Conservation (phyloP, 2,329 filamentous ascomycete genomes). For the Fusarium agapanthi region DNA sequence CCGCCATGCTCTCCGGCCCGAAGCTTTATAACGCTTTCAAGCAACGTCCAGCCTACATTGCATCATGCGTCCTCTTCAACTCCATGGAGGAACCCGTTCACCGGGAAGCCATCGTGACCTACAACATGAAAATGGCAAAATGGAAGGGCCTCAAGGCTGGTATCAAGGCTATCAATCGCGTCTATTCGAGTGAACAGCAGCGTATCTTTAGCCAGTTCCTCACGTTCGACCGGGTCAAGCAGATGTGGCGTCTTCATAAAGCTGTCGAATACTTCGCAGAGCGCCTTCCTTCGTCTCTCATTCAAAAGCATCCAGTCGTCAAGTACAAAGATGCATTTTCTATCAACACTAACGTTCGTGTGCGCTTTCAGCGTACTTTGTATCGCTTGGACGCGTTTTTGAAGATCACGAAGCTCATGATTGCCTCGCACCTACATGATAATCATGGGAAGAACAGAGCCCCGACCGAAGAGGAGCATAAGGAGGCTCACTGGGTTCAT, state of each 20-base stretch:
- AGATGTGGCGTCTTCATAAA: conserved; percentile 8
- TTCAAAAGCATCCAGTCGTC: background rate
- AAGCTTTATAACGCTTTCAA: conserved; percentile 4
- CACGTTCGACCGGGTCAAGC: background rate
- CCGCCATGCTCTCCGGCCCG: background rate
- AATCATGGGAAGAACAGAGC: background rate
- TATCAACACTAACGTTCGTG: background rate
- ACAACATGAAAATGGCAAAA: background rate
- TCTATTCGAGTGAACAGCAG: background rate
- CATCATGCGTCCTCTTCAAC: conserved; percentile 6
- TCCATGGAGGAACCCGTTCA: conserved; percentile 17
- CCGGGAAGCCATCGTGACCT: background rate
- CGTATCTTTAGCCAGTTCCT: background rate
- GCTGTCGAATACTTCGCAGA: conserved; percentile 3
- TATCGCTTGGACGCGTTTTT: conserved; percentile 3
- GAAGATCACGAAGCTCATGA: background rate
- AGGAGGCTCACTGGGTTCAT: background rate
- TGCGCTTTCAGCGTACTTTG: conserved; percentile 6
- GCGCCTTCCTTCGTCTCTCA: background rate
- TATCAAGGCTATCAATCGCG: background rate
- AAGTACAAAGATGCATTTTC: background rate
- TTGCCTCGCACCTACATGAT: background rate
- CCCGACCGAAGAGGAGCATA: background rate
- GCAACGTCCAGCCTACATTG: background rate
- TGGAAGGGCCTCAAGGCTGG: conserved; percentile 6